A percentile compares a stretch with the other conserved stretches of the same genome.
Evolutionary conservation across 306 rosid species (phyloP).

Genomic region (Bauhinia variegata): DNA sequence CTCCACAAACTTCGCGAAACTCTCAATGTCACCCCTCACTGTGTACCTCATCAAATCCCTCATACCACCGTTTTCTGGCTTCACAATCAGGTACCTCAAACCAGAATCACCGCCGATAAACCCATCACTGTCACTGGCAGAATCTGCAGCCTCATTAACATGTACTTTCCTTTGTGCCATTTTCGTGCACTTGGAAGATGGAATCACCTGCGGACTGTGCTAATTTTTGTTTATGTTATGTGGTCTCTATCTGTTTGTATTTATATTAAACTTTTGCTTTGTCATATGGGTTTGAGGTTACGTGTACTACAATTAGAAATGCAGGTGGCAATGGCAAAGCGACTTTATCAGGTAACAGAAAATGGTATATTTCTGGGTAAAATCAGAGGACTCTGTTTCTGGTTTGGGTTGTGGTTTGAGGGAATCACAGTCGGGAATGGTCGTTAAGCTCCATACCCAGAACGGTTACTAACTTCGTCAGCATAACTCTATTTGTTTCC

Average conservation of each 20-base stretch:
- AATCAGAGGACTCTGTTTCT: background rate
- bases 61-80: constrained; percentile 63
- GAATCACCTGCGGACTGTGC: background rate
- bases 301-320: background rate
- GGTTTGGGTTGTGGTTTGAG: background rate
- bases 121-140: background rate
- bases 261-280: no score
- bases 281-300: background rate
- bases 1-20: constrained; percentile 49
- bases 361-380: background rate
- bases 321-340: constrained; percentile 4
- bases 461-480: background rate
- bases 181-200: background rate
- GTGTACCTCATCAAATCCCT: constrained; percentile 49
- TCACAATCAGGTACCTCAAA: constrained; percentile 52
- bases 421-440: no score
- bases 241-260: background rate
- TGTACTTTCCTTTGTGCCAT: constrained; percentile 9
- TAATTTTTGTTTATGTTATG: background rate
- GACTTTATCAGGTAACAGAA: background rate
- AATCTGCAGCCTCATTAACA: background rate
- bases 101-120: background rate
- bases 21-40: constrained; percentile 27
- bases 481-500: background rate
- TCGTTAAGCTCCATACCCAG: background rate